These are phyloP conservation scores for Penicillium sp. DNA, from an alignment of 2,329 filamentous ascomycete genomes.

Conservation along the genomic window DNA sequence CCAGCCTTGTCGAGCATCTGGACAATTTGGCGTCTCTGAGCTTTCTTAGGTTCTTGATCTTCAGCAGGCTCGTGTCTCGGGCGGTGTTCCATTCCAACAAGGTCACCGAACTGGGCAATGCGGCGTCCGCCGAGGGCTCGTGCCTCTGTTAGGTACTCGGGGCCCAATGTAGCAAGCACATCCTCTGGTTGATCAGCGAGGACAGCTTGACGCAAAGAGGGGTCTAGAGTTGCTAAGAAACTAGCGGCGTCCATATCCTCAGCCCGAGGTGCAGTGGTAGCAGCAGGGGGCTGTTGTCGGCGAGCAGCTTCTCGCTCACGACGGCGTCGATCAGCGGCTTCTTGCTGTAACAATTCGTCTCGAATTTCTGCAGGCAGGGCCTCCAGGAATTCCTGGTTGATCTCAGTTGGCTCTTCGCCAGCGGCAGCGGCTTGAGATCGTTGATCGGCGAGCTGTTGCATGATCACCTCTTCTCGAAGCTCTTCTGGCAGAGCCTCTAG, in stretches of 20 bases:
- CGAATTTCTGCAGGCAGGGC: conserved; percentile 88
- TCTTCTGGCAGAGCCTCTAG: conserved; percentile 97
- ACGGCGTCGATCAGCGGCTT: conserved; percentile 82
- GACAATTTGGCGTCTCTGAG: conserved; percentile 75
- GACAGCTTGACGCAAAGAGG: conserved; percentile 78
- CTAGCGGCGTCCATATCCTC: conserved; percentile 90
- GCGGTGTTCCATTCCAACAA: conserved; percentile 36
- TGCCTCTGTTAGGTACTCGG: conserved; percentile 82
- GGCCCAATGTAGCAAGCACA: conserved; percentile 77
- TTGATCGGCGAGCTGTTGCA: conserved; percentile 80
- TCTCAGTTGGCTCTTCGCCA: conserved; percentile 63
- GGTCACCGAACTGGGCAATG: conserved; percentile 54
- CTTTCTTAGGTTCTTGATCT: conserved; percentile 58
- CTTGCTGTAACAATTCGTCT: conserved; percentile 85
- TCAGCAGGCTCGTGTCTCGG: conserved; percentile 38
- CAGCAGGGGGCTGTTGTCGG: conserved; percentile 58
- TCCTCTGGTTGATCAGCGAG: conserved; percentile 90
- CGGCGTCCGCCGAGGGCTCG: conserved; percentile 65
- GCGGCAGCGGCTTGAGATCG: conserved; percentile 72
- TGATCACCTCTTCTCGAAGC: conserved; percentile 91
- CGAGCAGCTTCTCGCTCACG: conserved; percentile 80
- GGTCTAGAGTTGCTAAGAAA: conserved; percentile 87
- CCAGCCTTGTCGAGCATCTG: conserved; percentile 98
- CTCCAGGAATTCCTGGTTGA: conserved; percentile 90
- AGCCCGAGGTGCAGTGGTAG: conserved; percentile 53